phyloP scores from a whole-genome alignment of 1,284 basidiomycete genomes.

The Irpex sp. region DNA sequence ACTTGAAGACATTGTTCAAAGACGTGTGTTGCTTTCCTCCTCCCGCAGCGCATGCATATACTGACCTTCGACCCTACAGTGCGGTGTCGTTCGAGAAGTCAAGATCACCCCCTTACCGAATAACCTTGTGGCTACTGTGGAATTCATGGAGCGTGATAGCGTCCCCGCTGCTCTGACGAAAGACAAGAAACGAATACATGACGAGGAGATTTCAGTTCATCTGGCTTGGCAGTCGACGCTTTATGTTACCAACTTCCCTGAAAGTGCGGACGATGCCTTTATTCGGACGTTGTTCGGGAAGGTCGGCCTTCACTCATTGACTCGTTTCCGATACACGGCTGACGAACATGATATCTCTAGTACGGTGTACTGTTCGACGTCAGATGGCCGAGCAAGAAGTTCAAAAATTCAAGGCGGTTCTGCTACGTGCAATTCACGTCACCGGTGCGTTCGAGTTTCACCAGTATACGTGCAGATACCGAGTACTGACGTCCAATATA shows the following conservation, averaged over 20 bases:
- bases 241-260: conserved; percentile 96
- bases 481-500: conserved; percentile 21
- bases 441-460: conserved; percentile 48
- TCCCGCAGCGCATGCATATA: neutral
- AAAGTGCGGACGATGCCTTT: conserved; percentile 72
- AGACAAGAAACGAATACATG: conserved; percentile 83
- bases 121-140: conserved; percentile 69
- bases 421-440: conserved; percentile 91
- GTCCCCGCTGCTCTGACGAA: conserved; percentile 86
- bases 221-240: conserved; percentile 93
- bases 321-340: neutral
- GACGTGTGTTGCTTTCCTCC: conserved; percentile 53
- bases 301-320: conserved; percentile 35
- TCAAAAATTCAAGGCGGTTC: conserved; percentile 85
- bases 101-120: conserved; percentile 60
- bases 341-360: conserved; percentile 32
- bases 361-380: conserved; percentile 91
- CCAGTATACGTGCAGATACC: neutral
- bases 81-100: conserved; percentile 76
- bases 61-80: conserved; percentile 41
- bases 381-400: conserved; percentile 97
- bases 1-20: conserved; percentile 74
- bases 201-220: conserved; percentile 74
- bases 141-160: conserved; percentile 69
- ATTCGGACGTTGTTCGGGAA: conserved; percentile 76